Evolutionary conservation across 2,329 filamentous ascomycete genomes (phyloP).

Genomic region (Colletotrichum siamense): DNA sequence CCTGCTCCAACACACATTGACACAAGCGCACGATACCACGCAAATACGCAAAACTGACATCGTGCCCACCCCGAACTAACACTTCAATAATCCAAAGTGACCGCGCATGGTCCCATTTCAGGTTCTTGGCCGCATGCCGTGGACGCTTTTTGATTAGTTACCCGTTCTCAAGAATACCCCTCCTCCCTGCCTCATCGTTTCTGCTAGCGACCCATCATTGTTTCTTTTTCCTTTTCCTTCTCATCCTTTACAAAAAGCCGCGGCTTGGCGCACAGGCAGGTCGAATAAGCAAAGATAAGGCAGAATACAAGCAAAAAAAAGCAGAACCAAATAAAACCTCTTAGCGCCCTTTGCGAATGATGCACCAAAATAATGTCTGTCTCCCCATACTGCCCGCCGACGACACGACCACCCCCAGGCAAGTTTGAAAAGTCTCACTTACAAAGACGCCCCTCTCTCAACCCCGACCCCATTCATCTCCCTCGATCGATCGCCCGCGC

Average conservation of each 20-base stretch:
- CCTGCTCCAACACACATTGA: background rate
- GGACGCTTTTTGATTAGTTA: background rate
- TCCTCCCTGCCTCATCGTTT: background rate
- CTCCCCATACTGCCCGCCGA: background rate
- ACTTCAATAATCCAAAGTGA: background rate
- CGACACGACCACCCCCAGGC: background rate
- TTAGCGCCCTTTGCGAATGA: background rate
- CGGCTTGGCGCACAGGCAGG: background rate
- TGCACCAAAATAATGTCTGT: background rate
- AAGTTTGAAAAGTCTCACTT: background rate
- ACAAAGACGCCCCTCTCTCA: background rate
- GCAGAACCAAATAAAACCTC: background rate
- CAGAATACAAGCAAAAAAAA: background rate
- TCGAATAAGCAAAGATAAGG: background rate
- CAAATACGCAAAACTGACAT: background rate
- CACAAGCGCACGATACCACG: background rate
- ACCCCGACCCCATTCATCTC: background rate
- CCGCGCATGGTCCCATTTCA: background rate
- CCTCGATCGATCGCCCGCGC: slow-evolving; percentile 17
- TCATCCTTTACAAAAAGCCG: background rate
- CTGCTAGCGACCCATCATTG: background rate
- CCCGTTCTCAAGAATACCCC: background rate
- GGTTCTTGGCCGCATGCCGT: background rate
- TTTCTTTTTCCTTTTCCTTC: background rate
- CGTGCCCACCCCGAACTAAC: background rate